Percentiles rank a stretch among this genome's conserved stretches.
These are phyloP conservation scores for Xylaria cubensis DNA, from an alignment of 495 filamentous ascomycete species.

Conservation along the genomic window DNA sequence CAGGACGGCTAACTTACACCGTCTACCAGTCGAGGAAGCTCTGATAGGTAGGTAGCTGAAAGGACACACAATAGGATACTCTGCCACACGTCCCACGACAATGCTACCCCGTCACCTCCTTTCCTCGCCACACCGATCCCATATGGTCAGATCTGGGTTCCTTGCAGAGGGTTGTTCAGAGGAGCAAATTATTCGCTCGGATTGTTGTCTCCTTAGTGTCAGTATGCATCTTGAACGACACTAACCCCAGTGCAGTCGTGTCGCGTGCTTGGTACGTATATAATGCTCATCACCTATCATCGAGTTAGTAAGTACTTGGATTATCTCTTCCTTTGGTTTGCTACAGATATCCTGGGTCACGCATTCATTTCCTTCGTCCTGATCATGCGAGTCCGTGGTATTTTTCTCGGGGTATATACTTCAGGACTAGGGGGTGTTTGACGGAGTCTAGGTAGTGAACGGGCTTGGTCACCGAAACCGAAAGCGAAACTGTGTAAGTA, in stretches of 20 bases:
- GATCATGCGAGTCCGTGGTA: background rate
- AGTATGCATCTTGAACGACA: background rate
- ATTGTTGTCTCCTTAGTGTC: background rate
- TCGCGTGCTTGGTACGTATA: background rate
- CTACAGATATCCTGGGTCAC: background rate
- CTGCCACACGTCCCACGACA: conserved; percentile 7
- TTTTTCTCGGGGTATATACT: background rate
- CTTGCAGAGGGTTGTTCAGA: conserved; percentile 1
- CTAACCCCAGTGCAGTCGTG: background rate
- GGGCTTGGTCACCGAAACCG: background rate
- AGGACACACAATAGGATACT: conserved; percentile 2
- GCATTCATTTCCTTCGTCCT: background rate
- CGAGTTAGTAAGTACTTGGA: background rate
- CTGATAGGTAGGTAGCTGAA: background rate
- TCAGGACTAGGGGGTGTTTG: background rate
- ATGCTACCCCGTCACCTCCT: conserved; percentile 9
- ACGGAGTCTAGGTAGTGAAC: background rate
- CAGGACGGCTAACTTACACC: background rate
- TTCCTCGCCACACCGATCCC: background rate
- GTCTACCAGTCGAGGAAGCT: background rate
- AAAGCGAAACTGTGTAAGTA: background rate
- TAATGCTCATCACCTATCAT: too few species aligned
- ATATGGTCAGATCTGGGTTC: background rate
- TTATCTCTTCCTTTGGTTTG: background rate
- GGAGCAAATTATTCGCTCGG: background rate